Percentiles rank a stretch among this genome's conserved stretches.
Conservation (phyloP, 225 moss, liverwort and hornwort species). For the Lunularia cruciata region DNA sequence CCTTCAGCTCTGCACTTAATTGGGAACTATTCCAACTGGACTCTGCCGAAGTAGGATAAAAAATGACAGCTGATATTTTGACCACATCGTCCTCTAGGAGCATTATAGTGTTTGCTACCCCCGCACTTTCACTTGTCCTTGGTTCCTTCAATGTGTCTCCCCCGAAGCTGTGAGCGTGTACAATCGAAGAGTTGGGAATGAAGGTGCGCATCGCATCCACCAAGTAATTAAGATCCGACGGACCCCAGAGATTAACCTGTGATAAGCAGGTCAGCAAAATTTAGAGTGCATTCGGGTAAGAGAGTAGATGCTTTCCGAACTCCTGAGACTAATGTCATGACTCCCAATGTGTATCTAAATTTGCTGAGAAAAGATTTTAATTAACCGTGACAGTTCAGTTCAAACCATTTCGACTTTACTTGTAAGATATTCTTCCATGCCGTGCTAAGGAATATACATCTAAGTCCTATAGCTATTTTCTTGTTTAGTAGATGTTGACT, state of each 20-base stretch:
- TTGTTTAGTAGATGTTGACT: no score
- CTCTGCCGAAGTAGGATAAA: conserved; percentile 32
- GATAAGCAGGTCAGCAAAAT: no score
- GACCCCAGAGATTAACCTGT: conserved; percentile 96
- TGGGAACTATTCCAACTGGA: background rate
- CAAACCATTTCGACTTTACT: no score
- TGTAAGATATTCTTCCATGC: no score
- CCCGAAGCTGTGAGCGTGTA: conserved; percentile 91
- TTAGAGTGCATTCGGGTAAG: no score
- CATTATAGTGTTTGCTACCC: conserved; percentile 42
- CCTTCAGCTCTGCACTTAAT: background rate
- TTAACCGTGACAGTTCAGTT: no score
- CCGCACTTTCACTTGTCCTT: background rate
- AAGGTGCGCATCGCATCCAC: conserved; percentile 99
- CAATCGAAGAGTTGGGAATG: conserved; percentile 83
- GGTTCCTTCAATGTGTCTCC: conserved; percentile 18
- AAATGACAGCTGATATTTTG: conserved; percentile 76
- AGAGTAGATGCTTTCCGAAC: no score
- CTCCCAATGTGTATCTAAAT: no score
- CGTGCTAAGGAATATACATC: no score
- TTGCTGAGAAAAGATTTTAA: no score
- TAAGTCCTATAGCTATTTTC: no score
- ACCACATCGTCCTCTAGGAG: conserved; percentile 91
- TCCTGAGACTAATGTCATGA: no score
- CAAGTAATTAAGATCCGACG: conserved; percentile 81